Base-by-base conservation (phyloP, 139 green algal genomes). In the Chlamydomonas sphaeroides region DNA sequence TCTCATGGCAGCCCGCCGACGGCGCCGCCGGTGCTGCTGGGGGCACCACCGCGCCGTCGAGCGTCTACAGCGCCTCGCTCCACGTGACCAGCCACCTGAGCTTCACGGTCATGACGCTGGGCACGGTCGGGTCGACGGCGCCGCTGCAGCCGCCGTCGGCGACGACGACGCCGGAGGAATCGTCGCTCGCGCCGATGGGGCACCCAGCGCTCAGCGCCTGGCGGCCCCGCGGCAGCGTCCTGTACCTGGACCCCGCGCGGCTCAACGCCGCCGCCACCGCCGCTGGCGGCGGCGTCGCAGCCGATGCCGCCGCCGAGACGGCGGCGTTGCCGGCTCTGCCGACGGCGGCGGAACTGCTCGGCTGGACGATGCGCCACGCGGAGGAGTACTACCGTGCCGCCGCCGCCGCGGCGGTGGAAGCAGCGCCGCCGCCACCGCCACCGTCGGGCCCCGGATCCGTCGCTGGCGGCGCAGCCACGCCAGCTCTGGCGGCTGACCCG, bases 271-370 rank as follows among this genome's bases (percentile, higher is more conserved):
- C 65, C 6, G 63, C 63, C 6, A 65, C 65, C 5, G 77, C 77
- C 7, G 77, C 49, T 0, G 63, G 45, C 0, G 45, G 38, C 4
- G 77, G 61, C 15, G 14, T 1, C 11, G 28, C 30, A 5, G 10
- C 75, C 28, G 73, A 68, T 39, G 76, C 61, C 30, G 59, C 49
- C 25, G 28, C 36, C 4, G 77, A 67, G 23, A 84, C 77, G 14
- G 28, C 65, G 18, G 77, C 77, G 77, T 65, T 84, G 63, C 77
- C 77, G 35, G 26, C 21, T 20, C 65, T 84, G 35, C 77, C 77
- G 48, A 48, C 36, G 25, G 77, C 77, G 30, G 65, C 53, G 18
- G 77, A 74, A 48, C 65, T 76, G 30, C 45, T 84, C 48, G 77
- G 77, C 23, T 84, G 77, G 77, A 72, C 8, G 2, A 15, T 84